Evolutionary conservation across 2,329 filamentous ascomycete species (phyloP).

Genomic region (Alternaria arbusti): DNA sequence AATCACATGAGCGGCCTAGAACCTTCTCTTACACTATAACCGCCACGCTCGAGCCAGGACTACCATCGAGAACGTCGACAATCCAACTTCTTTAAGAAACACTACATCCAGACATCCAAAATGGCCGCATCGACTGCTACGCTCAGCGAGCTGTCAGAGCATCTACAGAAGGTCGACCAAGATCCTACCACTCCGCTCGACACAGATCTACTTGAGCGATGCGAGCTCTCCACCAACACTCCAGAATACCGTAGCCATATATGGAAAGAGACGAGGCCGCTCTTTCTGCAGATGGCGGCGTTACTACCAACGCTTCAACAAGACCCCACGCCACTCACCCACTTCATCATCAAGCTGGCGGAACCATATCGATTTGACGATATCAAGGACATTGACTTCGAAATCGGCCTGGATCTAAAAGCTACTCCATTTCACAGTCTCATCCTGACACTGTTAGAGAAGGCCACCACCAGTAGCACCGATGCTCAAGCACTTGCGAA

Average conservation of each 20-base stretch:
- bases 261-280: conserved; percentile 39
- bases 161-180: conserved; percentile 54
- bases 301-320: conserved; percentile 62
- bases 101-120: conserved; percentile 4
- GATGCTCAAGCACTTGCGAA: conserved; percentile 66
- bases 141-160: conserved; percentile 45
- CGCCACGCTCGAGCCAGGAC: conserved; percentile 15
- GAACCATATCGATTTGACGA: conserved; percentile 51
- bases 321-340: conserved; percentile 62
- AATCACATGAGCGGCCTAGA: conserved; percentile 41
- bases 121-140: conserved; percentile 30
- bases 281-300: conserved; percentile 56
- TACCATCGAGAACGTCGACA: not conserved
- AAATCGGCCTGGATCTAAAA: conserved; percentile 60
- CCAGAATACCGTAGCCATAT: conserved; percentile 34
- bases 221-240: conserved; percentile 52
- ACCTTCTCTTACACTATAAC: conserved; percentile 25
- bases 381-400: conserved; percentile 59
- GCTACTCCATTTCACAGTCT: conserved; percentile 61
- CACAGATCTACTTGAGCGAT: conserved; percentile 57
- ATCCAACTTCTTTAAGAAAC: not conserved
- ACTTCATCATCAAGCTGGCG: conserved; percentile 59
- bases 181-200: conserved; percentile 57
- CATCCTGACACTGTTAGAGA: conserved; percentile 62
- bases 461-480: conserved; percentile 58